phyloP scores from a whole-genome alignment of 2,329 filamentous ascomycete species.

The Cephalotrichum gorgonifer region DNA sequence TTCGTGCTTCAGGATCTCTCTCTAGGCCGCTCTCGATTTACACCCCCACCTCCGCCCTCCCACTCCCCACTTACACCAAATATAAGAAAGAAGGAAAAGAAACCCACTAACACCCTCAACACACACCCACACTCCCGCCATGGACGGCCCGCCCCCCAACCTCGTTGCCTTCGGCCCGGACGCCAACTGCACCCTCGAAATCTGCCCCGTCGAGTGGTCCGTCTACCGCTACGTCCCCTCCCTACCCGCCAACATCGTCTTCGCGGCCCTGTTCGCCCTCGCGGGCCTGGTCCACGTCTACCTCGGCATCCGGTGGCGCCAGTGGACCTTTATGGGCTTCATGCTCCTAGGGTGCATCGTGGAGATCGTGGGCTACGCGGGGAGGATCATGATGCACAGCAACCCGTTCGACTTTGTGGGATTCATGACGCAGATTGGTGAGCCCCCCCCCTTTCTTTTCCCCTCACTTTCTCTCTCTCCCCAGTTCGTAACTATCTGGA shows the following conservation, averaged over 20 bases:
- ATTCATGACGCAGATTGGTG: slow-evolving; percentile 58
- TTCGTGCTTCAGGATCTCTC: too few relatives aligned
- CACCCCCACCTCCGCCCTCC: too few relatives aligned
- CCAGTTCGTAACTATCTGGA: background rate
- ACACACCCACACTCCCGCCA: slow-evolving; percentile 8
- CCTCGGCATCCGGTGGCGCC: slow-evolving; percentile 35
- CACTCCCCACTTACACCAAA: too few relatives aligned
- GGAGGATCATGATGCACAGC: slow-evolving; percentile 43
- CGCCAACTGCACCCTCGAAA: slow-evolving; percentile 28
- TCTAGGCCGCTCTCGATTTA: too few relatives aligned
- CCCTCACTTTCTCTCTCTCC: slow-evolving; percentile 6
- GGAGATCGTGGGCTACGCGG: slow-evolving; percentile 53
- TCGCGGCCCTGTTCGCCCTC: slow-evolving; percentile 37
- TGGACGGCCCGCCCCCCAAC: slow-evolving; percentile 5
- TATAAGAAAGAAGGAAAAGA: too few relatives aligned
- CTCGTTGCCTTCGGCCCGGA: slow-evolving; percentile 8
- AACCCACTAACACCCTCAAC: slow-evolving; percentile 1
- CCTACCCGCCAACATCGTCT: slow-evolving; percentile 40
- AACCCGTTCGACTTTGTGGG: slow-evolving; percentile 48
- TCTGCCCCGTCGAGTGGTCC: slow-evolving; percentile 30
- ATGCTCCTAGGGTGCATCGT: slow-evolving; percentile 46
- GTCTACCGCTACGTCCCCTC: slow-evolving; percentile 44
- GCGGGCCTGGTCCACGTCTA: slow-evolving; percentile 32
- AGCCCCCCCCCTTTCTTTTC: too few relatives aligned
- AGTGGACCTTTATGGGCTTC: slow-evolving; percentile 35